Evolutionary conservation across 768 basidiomycete genomes (phyloP).

Genomic region (Mycena rosella): DNA sequence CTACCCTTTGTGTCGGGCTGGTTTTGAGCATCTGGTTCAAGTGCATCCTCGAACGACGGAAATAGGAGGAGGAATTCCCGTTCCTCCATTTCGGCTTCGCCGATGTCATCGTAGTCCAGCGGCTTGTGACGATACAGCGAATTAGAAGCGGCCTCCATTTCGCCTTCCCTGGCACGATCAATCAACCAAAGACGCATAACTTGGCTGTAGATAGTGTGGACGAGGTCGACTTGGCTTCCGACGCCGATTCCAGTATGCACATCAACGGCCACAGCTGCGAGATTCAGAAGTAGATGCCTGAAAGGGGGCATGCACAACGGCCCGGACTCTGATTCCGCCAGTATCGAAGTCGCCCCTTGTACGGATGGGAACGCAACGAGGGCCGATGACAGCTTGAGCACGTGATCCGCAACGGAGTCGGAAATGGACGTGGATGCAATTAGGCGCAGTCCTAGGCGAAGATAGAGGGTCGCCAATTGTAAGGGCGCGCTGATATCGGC

Average conservation of each 20-base stretch:
- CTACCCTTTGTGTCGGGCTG: slow-evolving; percentile 26
- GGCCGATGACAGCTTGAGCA: slow-evolving; percentile 44
- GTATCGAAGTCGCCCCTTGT: slow-evolving; percentile 54
- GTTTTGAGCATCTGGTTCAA: slow-evolving; percentile 49
- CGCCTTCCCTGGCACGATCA: slow-evolving; percentile 77
- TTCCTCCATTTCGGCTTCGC: slow-evolving; percentile 85
- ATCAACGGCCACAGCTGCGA: slow-evolving; percentile 63
- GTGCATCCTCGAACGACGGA: slow-evolving; percentile 80
- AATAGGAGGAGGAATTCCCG: slow-evolving; percentile 88
- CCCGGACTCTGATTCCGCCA: slow-evolving; percentile 42
- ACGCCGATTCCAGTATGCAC: slow-evolving; percentile 55
- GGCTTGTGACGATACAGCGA: slow-evolving; percentile 82
- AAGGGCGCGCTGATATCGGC: slow-evolving; percentile 79
- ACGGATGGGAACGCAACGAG: slow-evolving; percentile 70
- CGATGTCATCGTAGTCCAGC: slow-evolving; percentile 63
- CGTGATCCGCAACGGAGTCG: slow-evolving; percentile 39
- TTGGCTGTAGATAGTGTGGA: slow-evolving; percentile 75
- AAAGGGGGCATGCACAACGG: slow-evolving; percentile 51
- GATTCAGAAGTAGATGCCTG: slow-evolving; percentile 57
- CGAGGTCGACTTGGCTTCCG: slow-evolving; percentile 43
- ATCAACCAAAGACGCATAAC: slow-evolving; percentile 86
- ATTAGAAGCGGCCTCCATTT: slow-evolving; percentile 71
- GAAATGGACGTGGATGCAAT: slow-evolving; percentile 41
- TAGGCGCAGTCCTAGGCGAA: slow-evolving; percentile 81
- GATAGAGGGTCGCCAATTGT: slow-evolving; percentile 70